Evolutionary conservation across 345 rosid species (phyloP), one percentile per base, ranked within the genome.

Genomic region (Lepidium africanum): DNA sequence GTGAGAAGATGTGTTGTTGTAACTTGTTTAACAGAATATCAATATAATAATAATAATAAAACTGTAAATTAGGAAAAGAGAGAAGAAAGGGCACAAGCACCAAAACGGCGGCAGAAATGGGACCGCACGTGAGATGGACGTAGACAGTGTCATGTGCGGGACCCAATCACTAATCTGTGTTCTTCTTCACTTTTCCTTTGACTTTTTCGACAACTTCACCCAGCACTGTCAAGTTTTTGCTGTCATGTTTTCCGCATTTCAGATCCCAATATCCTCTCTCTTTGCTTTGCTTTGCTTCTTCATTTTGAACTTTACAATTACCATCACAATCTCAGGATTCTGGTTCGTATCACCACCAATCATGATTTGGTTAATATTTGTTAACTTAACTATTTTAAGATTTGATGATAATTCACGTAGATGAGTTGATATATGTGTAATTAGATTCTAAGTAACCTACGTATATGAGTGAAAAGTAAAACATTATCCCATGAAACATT

Each of bases 71-170:
- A 9, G 51, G 37, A 40, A 47, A 15, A 8, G 1, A 16, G 63
- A 54, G 43, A 48, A 1, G 39, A 40, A 9, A 52, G 25, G 72
- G 82, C 85, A 78, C 88, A 72, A 56, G 83, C 86, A 78, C 76
- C 89, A 10, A 83, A 85, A 80, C 87, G 97, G 89, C 89, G 89
- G 78, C 81, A 76, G 65, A 62, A 40, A 65, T 12, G 87, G 84
- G 48, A 66, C 78, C 78, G 76, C 88, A 77, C 85, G 84, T 84
- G 85, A 63, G 70, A 69, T 71, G 71, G 64, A 53, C 62, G 39
- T 39, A 40, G 10, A 65, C 65, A 65, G 14, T 65, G 63, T 41
- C 45, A 25, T 33, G 65, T 71, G 58, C 14, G 80, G 83, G 76
- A 21, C 84, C 79, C 82, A 68, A 5, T 62, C 15, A 60, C 57